Base-by-base conservation (phyloP, 78 protist genomes). In the Dictyostelium purpureum region DNA sequence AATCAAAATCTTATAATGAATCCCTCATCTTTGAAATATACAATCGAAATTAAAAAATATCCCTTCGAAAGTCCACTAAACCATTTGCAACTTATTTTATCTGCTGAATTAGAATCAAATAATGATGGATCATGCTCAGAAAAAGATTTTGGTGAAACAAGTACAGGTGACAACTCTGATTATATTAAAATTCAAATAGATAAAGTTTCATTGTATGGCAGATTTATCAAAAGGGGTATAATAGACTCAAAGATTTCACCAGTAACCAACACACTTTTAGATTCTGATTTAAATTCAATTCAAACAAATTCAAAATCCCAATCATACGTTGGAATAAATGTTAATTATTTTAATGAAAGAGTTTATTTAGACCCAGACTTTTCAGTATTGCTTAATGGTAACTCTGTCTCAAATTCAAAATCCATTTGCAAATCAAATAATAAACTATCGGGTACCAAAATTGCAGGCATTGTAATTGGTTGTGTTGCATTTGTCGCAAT, bases 251-350 rank as follows among this genome's bases (percentile, higher is more conserved):
- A n/a, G 3, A 14, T 56, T 0, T 24, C 6, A 33, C 14, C 42
- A 33, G 45, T 79, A 19, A 4, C 37, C 7, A 79, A 79, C n/a
- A 6, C 40, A 65, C 59, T 47, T 10, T 9, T 79, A 12, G 85
- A 77, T 28, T 18, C 37, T 10, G 63, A 61, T 14, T 28, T 45
- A 4, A 57, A 61, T 43, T 7, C 45, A 19, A 47, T 40, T 38
- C 18, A 47, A 63, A 47, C 14, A n/a, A 10, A 57, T 31, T 21
- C 75, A 4, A 52, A 18, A 37, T 14, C 31, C 0, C 73, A 77
- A 77, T 47, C 88, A 59, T 79, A 19, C 47, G 65, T 79, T 79
- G n/a, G n/a, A n/a, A n/a, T n/a, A n/a, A n/a, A n/a, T n/a, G n/a
- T n/a, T n/a, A n/a, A n/a, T n/a, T n/a, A n/a, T n/a, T n/a, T n/a